Conservation (phyloP, 2,329 filamentous ascomycete species). For the Aureobasidium sp. region DNA sequence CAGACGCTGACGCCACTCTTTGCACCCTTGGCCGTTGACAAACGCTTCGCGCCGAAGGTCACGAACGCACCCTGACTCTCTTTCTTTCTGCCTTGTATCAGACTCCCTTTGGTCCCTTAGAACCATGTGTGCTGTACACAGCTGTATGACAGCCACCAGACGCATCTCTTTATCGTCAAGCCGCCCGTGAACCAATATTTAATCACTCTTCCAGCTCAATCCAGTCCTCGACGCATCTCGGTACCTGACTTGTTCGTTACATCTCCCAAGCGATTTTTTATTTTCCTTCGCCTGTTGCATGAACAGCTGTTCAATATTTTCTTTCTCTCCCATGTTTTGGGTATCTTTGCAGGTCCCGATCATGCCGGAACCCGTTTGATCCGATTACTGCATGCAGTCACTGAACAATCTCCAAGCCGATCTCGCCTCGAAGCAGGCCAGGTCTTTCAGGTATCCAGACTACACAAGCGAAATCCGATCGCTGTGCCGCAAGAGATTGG, state of each 20-base stretch:
- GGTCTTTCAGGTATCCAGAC: not conserved
- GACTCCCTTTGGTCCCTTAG: not conserved
- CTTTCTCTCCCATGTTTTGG: not conserved
- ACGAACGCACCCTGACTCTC: not conserved
- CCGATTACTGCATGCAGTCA: not conserved
- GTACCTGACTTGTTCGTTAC: not conserved
- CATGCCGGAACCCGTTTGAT: not conserved
- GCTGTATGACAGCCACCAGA: not conserved
- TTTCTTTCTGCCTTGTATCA: not conserved
- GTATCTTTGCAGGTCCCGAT: not conserved
- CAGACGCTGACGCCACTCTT: slow-evolving; percentile 8
- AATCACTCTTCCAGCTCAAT: not conserved
- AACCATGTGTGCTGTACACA: not conserved
- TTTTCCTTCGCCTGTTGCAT: not conserved
- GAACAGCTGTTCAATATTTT: not conserved
- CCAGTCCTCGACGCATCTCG: not conserved
- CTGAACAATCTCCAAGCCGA: not conserved
- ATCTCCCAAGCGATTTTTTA: not conserved
- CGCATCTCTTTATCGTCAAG: not conserved
- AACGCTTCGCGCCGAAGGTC: not conserved
- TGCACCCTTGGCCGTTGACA: slow-evolving; percentile 3
- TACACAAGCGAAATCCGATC: not conserved
- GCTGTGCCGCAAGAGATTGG: not conserved
- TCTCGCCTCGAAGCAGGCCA: not conserved
- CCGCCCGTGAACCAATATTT: not conserved